Conservation (phyloP, 352 stramenopile genomes). For the Globisporangium sylvaticum region DNA sequence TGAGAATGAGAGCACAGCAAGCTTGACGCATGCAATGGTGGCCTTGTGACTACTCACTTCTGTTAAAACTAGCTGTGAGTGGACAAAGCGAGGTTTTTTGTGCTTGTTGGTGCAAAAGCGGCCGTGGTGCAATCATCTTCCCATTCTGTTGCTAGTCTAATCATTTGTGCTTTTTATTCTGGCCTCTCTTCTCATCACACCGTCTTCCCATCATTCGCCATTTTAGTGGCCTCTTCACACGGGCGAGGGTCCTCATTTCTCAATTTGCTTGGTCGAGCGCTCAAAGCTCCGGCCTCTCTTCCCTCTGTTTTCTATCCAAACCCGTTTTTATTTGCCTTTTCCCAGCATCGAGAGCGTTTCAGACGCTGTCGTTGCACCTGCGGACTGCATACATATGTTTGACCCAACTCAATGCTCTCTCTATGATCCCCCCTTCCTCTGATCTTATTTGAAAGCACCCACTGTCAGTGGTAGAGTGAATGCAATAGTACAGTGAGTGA, state of each 20-base stretch:
- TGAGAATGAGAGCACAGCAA: no score
- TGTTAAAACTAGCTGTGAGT: no score
- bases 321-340: neutral
- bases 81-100: neutral
- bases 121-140: neutral
- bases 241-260: neutral
- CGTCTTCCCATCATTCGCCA: neutral
- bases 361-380: neutral
- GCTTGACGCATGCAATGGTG: no score
- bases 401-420: no score
- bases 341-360: neutral
- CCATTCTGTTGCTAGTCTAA: neutral
- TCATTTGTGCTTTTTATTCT: neutral
- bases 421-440: no score
- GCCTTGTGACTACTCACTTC: no score
- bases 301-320: neutral
- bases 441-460: no score
- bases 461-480: no score
- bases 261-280: neutral
- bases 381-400: no score
- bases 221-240: neutral
- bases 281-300: neutral
- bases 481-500: no score
- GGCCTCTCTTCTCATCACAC: no score
- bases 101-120: neutral